phyloP scores from a whole-genome alignment of 2,329 filamentous ascomycete species.

The Boeremia lycopersici region DNA sequence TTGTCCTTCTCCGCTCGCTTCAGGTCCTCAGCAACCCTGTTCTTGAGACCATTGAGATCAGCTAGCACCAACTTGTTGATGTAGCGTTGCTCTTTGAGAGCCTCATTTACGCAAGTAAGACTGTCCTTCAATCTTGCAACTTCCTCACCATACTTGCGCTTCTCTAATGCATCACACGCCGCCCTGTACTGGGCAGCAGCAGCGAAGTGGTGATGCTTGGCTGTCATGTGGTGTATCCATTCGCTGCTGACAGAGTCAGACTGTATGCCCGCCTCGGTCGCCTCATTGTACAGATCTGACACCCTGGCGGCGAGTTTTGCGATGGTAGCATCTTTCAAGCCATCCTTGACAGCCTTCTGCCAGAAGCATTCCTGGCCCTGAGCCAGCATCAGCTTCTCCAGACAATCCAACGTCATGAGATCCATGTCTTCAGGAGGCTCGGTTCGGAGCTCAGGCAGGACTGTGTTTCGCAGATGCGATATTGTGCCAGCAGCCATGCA shows the following conservation, averaged over 20 bases:
- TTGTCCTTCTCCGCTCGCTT: constrained; percentile 96
- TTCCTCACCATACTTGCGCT: constrained; percentile 93
- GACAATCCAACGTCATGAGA: constrained; percentile 78
- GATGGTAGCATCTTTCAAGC: constrained; percentile 89
- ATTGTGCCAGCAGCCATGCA: constrained; percentile 86
- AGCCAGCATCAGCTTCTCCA: constrained; percentile 83
- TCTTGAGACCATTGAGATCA: constrained; percentile 83
- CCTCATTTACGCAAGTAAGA: constrained; percentile 81
- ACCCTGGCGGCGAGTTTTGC: constrained; percentile 90
- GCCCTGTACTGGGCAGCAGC: constrained; percentile 93
- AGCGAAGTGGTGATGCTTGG: constrained; percentile 96
- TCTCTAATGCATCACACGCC: constrained; percentile 89
- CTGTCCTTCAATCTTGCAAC: constrained; percentile 85
- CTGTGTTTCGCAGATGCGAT: constrained; percentile 72
- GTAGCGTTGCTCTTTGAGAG: constrained; percentile 81
- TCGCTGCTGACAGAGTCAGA: constrained; percentile 89
- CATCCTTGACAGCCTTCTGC: constrained; percentile 95
- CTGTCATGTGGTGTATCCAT: constrained; percentile 98
- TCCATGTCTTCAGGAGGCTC: constrained; percentile 97
- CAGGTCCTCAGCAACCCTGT: constrained; percentile 80
- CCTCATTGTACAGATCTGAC: constrained; percentile 85
- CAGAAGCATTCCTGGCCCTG: constrained; percentile 98
- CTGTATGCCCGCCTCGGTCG: constrained; percentile 83
- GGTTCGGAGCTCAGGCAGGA: constrained; percentile 82
- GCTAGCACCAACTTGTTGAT: constrained; percentile 81